Evolutionary conservation across 306 rosid species (phyloP), one percentile per base, ranked within the genome.

Genomic region (Trifolium dubium): DNA sequence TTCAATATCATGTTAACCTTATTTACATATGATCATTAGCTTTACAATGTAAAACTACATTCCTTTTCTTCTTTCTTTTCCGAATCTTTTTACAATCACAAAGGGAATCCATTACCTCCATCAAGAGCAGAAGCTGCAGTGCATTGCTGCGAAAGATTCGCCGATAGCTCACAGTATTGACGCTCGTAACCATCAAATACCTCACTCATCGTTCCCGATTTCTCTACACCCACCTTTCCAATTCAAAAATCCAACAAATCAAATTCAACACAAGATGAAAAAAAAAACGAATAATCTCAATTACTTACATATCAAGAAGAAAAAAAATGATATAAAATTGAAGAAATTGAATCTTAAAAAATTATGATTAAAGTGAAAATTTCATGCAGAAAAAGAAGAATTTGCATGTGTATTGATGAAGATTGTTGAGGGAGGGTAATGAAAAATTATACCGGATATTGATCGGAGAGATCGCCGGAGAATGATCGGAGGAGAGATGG

Each of bases 161-260:
- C 81, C 2, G 88, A 87, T 31, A 85, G 76, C 72, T 87, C 91
- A 81, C 88, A 82, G 60, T 75, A 87, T 71, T 83, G 88, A 68
- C 86, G 88, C 74, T 84, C 83, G 79, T 82, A 82, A 2, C 85
- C 82, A 60, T 82, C 85, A 67, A 81, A 82, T 41, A 77, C 82
- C 63, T 18, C 72, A 73, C 82, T 82, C 85, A 82, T 82, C 5
- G 47, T 77, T 82, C 41, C 75, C 30, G 17, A 76, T 47, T 58
- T 72, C 67, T 65, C 70, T 55, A 34, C 55, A 13, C 37, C 72
- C 35, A 51, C 80, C 73, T 63, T 50, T 61, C 30, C 68, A 64
- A 64, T 69, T 30, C 43, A 19, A 54, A 55, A 67, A 46, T 17
- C 59, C 59, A 79, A 59, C 69, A 51, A 73, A 79, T 73, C 66